Conservation (phyloP, 176 grass and related monocot species). For the Alopecurus myosuroides region DNA sequence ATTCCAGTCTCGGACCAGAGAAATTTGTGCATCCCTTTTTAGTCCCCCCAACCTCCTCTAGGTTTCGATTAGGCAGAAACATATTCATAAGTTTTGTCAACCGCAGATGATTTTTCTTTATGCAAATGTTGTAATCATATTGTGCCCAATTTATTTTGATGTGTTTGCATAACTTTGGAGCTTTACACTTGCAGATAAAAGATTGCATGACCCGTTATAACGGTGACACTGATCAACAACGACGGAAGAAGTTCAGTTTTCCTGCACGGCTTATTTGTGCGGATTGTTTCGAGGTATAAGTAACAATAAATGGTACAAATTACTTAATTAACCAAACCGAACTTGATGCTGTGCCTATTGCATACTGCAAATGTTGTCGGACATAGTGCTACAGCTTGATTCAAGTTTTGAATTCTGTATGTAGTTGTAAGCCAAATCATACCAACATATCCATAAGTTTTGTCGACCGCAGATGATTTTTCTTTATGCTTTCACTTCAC, state of each 20-base stretch:
- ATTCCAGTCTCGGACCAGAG: neutral
- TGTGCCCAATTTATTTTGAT: neutral
- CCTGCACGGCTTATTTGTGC: conserved; percentile 92
- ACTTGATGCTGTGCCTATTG: neutral
- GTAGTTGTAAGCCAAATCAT: neutral
- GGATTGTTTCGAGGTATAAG: conserved; percentile 86
- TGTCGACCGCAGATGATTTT: neutral
- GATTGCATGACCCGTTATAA: conserved; percentile 96
- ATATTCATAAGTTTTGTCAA: too few species aligned
- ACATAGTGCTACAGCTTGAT: neutral
- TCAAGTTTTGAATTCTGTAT: neutral
- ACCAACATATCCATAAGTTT: neutral
- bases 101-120: too few species aligned
- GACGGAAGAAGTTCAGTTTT: conserved; percentile 90
- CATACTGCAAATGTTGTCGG: neutral
- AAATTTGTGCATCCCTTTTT: neutral
- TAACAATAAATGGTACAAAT: neutral
- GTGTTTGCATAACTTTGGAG: neutral
- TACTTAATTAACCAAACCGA: neutral
- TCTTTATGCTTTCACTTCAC: neutral
- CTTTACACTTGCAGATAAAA: conserved; percentile 57
- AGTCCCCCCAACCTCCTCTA: neutral
- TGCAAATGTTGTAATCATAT: neutral
- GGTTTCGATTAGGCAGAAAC: neutral
- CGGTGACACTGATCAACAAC: conserved; percentile 73